Evolutionary conservation across 192 early-diverging fungal genomes (phyloP).

Genomic region (Lunasporangiospora selenospora): DNA sequence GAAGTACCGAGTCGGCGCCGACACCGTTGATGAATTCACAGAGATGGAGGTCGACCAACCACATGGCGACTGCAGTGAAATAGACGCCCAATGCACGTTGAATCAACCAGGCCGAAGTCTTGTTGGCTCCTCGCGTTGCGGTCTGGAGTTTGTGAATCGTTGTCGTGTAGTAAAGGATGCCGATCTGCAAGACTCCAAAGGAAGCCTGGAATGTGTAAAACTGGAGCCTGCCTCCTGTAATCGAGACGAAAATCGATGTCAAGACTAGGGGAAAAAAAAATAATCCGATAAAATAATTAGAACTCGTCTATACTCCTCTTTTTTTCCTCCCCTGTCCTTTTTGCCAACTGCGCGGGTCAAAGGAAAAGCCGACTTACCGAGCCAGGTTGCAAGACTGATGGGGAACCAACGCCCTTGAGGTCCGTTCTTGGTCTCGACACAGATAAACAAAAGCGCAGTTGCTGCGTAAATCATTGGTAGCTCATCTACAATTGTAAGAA

Average conservation of each 20-base stretch:
- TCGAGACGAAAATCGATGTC: constrained; percentile 29
- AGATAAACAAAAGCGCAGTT: constrained; percentile 44
- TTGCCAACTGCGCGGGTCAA: background rate
- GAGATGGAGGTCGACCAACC: constrained; percentile 44
- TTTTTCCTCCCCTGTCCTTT: background rate
- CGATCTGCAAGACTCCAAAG: constrained; percentile 34
- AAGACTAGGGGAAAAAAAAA: constrained; percentile 13
- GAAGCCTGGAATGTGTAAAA: constrained; percentile 47
- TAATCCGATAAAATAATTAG: too few species aligned
- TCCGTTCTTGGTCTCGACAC: constrained; percentile 51
- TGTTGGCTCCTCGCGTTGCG: background rate
- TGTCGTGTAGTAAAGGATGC: constrained; percentile 23
- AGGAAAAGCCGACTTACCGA: constrained; percentile 15
- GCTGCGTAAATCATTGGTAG: constrained; percentile 50
- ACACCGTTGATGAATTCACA: constrained; percentile 49
- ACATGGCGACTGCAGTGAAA: constrained; percentile 32
- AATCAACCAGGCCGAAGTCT: constrained; percentile 38
- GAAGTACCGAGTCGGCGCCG: constrained; percentile 28
- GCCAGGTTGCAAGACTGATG: constrained; percentile 53
- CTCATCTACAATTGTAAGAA: constrained; percentile 19
- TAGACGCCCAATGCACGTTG: constrained; percentile 21
- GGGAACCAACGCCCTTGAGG: constrained; percentile 54
- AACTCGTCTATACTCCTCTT: background rate
- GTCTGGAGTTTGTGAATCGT: constrained; percentile 20
- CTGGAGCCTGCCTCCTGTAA: constrained; percentile 41